These are phyloP conservation scores for Jasminum sambac DNA, from an alignment of 257 asterid genomes.

Conservation along the genomic window DNA sequence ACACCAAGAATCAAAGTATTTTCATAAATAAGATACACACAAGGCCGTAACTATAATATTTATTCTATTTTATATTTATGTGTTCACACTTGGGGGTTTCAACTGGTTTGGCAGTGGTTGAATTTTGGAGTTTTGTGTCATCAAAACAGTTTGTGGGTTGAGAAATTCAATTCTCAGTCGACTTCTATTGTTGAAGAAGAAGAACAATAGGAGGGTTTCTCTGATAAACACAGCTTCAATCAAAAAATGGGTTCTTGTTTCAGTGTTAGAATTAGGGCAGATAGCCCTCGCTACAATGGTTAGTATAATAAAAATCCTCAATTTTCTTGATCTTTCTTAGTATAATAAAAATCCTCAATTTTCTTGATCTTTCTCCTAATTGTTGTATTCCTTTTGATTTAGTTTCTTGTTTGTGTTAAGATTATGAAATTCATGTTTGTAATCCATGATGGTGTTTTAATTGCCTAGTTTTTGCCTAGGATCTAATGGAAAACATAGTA, in stretches of 20 bases:
- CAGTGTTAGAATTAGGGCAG: conserved; percentile 68
- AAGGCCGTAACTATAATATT: background rate
- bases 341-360: conserved; percentile 9
- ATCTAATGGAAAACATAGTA: background rate
- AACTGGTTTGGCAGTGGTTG: conserved; percentile 11
- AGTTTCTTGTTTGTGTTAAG: conserved; percentile 5
- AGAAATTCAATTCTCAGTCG: conserved; percentile 8
- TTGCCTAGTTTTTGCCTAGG: background rate
- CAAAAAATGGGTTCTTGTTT: conserved; percentile 70
- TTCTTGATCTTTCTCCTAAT: background rate
- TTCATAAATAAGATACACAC: background rate
- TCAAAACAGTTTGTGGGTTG: conserved; percentile 3
- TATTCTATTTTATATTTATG: background rate
- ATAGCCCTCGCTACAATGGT: conserved; percentile 75
- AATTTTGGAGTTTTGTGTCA: background rate
- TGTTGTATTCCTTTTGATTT: background rate
- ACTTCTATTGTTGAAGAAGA: conserved; percentile 12
- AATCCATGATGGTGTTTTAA: background rate
- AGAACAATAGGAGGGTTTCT: conserved; percentile 7
- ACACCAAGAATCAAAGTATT: conserved; percentile 25
- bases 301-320: conserved; percentile 22
- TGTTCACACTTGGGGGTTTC: conserved; percentile 39
- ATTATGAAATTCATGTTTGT: background rate
- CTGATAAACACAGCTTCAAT: conserved; percentile 3
- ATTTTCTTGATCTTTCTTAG: conserved; percentile 13